Evolutionary conservation across 1,139 yeast species (phyloP).

Genomic region (Zygosaccharomyces sapae): DNA sequence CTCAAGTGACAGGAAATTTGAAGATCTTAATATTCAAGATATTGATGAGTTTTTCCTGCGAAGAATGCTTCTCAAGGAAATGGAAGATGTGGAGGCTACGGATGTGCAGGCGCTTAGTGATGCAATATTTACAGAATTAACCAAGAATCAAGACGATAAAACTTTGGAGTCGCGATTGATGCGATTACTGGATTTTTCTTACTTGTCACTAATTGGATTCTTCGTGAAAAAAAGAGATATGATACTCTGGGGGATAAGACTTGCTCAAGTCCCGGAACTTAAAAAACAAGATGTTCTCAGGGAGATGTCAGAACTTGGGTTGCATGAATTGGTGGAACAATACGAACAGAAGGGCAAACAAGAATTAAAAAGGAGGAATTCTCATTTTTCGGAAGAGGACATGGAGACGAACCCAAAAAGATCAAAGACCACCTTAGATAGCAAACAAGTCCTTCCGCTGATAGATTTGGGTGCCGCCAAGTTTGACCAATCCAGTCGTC

Average conservation of each 20-base stretch:
- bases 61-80: conserved; percentile 34
- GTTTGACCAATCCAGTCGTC: conserved; percentile 69
- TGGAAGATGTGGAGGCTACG: conserved; percentile 6
- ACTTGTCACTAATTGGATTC: conserved; percentile 46
- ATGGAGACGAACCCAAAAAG: conserved; percentile 7
- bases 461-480: conserved; percentile 61
- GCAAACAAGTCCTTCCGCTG: conserved; percentile 45
- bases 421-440: conserved; percentile 4
- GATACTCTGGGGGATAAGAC: conserved; percentile 52
- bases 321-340: conserved; percentile 36
- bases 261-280: conserved; percentile 40
- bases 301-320: conserved; percentile 37
- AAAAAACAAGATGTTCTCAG: conserved; percentile 36
- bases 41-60: conserved; percentile 54
- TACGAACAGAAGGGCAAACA: conserved; percentile 22
- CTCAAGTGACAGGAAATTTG: conserved; percentile 11
- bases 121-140: conserved; percentile 35
- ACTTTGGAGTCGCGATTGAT: conserved; percentile 51
- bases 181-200: conserved; percentile 49
- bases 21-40: conserved; percentile 31
- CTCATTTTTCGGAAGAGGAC: conserved; percentile 17
- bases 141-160: conserved; percentile 39
- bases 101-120: conserved; percentile 19
- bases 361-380: conserved; percentile 27
- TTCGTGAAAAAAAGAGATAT: conserved; percentile 51